Conservation (phyloP, 805 yeast species). For the Spathaspora hagerdaliae region DNA sequence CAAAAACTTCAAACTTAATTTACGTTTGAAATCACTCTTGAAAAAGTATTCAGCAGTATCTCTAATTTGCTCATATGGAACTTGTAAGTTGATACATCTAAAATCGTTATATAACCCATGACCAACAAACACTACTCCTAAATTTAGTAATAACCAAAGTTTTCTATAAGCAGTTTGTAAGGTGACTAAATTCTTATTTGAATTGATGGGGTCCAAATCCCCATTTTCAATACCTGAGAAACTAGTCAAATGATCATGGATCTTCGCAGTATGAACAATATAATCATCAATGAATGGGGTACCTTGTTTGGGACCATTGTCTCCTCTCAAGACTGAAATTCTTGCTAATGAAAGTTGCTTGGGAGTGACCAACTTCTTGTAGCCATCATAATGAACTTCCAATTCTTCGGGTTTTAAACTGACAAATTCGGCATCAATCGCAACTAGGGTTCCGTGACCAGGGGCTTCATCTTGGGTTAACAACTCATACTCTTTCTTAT, state of each 20-base stretch:
- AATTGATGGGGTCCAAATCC: slow-evolving; percentile 69
- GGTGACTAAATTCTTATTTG: slow-evolving; percentile 68
- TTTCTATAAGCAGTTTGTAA: slow-evolving; percentile 81
- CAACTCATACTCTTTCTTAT: slow-evolving; percentile 62
- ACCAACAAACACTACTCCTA: slow-evolving; percentile 92
- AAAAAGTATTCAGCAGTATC: slow-evolving; percentile 84
- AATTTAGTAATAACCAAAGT: slow-evolving; percentile 82
- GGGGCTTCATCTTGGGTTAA: slow-evolving; percentile 72
- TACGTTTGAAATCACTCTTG: slow-evolving; percentile 69
- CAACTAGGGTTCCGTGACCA: slow-evolving; percentile 68
- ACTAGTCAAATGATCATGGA: slow-evolving; percentile 82
- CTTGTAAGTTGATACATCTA: slow-evolving; percentile 86
- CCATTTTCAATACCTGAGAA: slow-evolving; percentile 94
- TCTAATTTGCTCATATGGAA: slow-evolving; percentile 79
- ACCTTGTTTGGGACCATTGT: slow-evolving; percentile 60
- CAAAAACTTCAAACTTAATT: slow-evolving; percentile 77
- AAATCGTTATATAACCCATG: slow-evolving; percentile 92
- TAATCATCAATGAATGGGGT: slow-evolving; percentile 91
- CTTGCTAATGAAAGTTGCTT: slow-evolving; percentile 77
- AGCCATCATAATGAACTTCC: slow-evolving; percentile 74
- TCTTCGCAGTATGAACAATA: slow-evolving; percentile 65
- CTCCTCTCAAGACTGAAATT: slow-evolving; percentile 78
- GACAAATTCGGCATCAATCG: slow-evolving; percentile 97
- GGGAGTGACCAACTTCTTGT: slow-evolving; percentile 67
- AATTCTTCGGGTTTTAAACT: slow-evolving; percentile 70